Conservation (phyloP, 352 stramenopile species). For the Thraustochytrium sp. region DNA sequence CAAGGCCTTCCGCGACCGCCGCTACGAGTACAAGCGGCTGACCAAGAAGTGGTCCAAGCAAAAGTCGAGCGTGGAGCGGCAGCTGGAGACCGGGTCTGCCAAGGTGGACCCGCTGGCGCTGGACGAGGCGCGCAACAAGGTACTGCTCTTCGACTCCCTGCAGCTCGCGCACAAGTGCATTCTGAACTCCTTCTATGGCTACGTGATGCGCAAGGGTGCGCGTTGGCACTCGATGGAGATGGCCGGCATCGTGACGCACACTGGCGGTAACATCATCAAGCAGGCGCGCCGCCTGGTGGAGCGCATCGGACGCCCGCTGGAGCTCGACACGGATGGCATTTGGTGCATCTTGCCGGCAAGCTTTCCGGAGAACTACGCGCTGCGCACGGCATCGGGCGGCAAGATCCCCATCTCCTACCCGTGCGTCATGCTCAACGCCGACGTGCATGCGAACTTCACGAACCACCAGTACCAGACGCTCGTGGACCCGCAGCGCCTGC, state of each 20-base stretch:
- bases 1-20: constrained; percentile 93
- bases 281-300: constrained; percentile 69
- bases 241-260: constrained; percentile 98
- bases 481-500: constrained; percentile 48
- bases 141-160: constrained; percentile 90
- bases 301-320: constrained; percentile 89
- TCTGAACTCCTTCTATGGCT: constrained; percentile 98
- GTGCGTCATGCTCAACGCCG: constrained; percentile 98
- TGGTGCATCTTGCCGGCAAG: constrained; percentile 96
- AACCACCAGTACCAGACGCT: constrained; percentile 93
- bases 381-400: constrained; percentile 54
- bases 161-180: constrained; percentile 99
- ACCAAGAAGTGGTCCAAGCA: constrained; percentile 86
- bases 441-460: constrained; percentile 95
- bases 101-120: constrained; percentile 38
- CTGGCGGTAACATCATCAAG: constrained; percentile 94
- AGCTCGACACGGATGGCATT: constrained; percentile 99
- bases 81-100: not conserved
- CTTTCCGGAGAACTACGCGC: constrained; percentile 91
- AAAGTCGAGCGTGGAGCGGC: constrained; percentile 58
- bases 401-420: constrained; percentile 91
- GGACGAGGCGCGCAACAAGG: constrained; percentile 61
- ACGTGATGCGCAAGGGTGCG: constrained; percentile 98
- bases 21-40: constrained; percentile 97
- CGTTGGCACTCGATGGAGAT: constrained; percentile 99